phyloP scores from a whole-genome alignment of 1,139 yeast species.

The Chernovozyma aurita region DNA sequence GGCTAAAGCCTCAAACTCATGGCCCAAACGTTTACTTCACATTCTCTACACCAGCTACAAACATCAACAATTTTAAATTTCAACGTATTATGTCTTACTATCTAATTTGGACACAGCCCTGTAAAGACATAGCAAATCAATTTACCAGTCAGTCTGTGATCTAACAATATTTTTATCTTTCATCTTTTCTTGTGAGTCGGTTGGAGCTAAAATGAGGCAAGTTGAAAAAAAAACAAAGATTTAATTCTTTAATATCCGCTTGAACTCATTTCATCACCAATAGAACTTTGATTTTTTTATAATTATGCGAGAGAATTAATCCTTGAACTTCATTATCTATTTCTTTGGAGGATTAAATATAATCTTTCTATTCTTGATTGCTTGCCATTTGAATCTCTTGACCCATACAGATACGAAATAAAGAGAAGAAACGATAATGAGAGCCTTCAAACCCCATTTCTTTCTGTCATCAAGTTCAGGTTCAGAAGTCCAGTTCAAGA shows the following conservation, averaged over 20 bases:
- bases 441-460: constrained; percentile 92
- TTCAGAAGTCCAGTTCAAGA: constrained; percentile 97
- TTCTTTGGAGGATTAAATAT: constrained; percentile 88
- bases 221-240: background rate
- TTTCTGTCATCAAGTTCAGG: constrained; percentile 99
- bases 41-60: too few species aligned
- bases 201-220: background rate
- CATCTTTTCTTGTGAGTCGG: background rate
- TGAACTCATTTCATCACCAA: too few species aligned
- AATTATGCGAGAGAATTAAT: background rate
- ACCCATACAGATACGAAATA: constrained; percentile 86
- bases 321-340: constrained; percentile 18
- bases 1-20: too few species aligned
- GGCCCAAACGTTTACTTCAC: too few species aligned
- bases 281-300: background rate
- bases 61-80: too few species aligned
- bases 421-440: constrained; percentile 73
- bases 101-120: background rate
- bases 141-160: background rate
- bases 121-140: background rate
- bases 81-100: constrained; percentile 1
- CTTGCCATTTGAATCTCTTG: constrained; percentile 98
- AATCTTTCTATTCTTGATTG: constrained; percentile 92
- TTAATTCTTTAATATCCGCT: too few species aligned
- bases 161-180: background rate